These are phyloP conservation scores for Aspergillus flavus DNA, from an alignment of 2,329 filamentous ascomycete genomes.

Conservation along the genomic window DNA sequence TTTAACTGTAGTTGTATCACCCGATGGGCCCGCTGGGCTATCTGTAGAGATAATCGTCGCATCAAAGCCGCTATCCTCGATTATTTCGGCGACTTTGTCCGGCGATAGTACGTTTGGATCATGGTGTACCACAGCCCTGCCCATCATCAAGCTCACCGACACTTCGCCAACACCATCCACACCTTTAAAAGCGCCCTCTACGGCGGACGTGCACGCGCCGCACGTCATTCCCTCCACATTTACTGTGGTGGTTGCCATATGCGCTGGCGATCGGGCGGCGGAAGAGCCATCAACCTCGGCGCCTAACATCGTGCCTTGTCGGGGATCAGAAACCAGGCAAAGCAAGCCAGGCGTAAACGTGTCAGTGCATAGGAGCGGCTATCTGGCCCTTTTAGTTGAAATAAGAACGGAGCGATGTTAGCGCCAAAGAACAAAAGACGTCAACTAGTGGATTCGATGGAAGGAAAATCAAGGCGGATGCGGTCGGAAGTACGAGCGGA, in stretches of 20 bases:
- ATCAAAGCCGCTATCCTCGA: constrained; percentile 91
- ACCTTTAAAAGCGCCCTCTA: constrained; percentile 86
- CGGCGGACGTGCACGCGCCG: constrained; percentile 91
- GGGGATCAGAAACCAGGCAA: constrained; percentile 17
- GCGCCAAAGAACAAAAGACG: neutral
- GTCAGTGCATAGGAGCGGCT: constrained; percentile 22
- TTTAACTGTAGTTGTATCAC: constrained; percentile 37
- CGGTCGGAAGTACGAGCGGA: constrained; percentile 8
- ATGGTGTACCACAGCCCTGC: constrained; percentile 91
- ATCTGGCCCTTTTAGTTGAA: constrained; percentile 1
- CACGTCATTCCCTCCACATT: constrained; percentile 87
- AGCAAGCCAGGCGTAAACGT: constrained; percentile 10
- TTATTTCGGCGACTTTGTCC: constrained; percentile 77
- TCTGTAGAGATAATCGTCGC: constrained; percentile 85
- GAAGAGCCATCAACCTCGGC: constrained; percentile 20
- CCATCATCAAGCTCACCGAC: constrained; percentile 91
- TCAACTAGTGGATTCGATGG: neutral
- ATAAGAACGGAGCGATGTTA: neutral
- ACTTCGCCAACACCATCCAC: constrained; percentile 81
- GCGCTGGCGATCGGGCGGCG: constrained; percentile 46
- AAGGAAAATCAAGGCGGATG: constrained; percentile 12
- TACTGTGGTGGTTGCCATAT: constrained; percentile 87
- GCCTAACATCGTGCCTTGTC: constrained; percentile 22
- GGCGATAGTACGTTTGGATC: constrained; percentile 74
- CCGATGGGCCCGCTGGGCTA: constrained; percentile 59